A percentile compares a stretch with the other conserved stretches of the same genome.
Evolutionary conservation across 2,329 filamentous ascomycete species (phyloP).

Genomic region (Akanthomyces muscarius): DNA sequence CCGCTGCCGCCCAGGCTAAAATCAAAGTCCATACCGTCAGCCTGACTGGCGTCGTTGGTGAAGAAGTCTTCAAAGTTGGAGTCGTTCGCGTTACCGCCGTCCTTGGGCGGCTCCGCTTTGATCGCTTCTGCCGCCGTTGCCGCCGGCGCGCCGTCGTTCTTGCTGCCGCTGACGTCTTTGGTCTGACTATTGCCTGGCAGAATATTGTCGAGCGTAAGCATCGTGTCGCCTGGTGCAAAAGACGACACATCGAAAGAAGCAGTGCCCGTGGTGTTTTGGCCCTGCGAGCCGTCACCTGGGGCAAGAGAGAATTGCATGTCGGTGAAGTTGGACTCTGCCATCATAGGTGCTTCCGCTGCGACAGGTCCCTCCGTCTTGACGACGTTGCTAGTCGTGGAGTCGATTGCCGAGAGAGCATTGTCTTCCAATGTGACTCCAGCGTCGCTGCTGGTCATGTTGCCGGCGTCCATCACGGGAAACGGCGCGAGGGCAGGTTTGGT

Average conservation of each 20-base stretch:
- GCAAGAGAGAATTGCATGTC: conserved; percentile 55
- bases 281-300: conserved; percentile 33
- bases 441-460: conserved; percentile 16
- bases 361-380: conserved; percentile 18
- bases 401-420: conserved; percentile 17
- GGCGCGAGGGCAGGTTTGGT: conserved; percentile 36
- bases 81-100: conserved; percentile 22
- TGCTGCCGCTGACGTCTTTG: conserved; percentile 18
- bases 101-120: conserved; percentile 26
- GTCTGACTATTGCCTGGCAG: conserved; percentile 26
- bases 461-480: conserved; percentile 50
- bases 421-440: conserved; percentile 28
- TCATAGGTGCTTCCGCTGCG: conserved; percentile 13
- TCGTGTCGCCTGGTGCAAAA: conserved; percentile 35
- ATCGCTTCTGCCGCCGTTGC: conserved; percentile 18
- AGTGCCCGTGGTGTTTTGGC: conserved; percentile 27
- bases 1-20: conserved; percentile 29
- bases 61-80: conserved; percentile 44
- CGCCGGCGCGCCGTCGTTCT: conserved; percentile 15
- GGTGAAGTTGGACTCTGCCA: conserved; percentile 44
- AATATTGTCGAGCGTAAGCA: conserved; percentile 30
- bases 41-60: conserved; percentile 37
- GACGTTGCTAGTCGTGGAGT: background rate
- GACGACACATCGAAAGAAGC: conserved; percentile 42
- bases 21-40: conserved; percentile 39